Conservation (phyloP, 805 yeast genomes). For the Middelhovenomyces tepae region DNA sequence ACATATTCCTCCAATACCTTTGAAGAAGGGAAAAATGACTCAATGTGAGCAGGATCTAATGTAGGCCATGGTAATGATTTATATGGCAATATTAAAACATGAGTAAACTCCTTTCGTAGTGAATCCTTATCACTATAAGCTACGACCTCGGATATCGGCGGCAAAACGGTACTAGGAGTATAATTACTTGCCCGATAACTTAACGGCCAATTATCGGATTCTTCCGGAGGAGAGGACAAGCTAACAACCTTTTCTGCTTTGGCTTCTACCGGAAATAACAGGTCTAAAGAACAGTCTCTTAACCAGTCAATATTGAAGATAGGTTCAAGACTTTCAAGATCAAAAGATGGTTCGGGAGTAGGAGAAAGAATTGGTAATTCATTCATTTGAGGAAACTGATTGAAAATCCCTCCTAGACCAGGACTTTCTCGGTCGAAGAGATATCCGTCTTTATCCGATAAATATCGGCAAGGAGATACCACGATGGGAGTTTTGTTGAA, state of each 20-base stretch:
- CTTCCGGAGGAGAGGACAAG: constrained; percentile 3
- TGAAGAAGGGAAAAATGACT: constrained; percentile 13
- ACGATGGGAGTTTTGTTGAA: no score
- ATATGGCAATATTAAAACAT: constrained; percentile 6
- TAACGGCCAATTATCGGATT: constrained; percentile 7
- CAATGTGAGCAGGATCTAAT: constrained; percentile 3
- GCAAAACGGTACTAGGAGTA: constrained; percentile 6
- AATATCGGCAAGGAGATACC: no score
- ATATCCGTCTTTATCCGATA: no score
- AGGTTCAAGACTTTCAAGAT: no score
- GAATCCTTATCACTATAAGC: constrained; percentile 1
- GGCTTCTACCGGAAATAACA: not conserved
- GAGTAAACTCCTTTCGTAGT: constrained; percentile 7
- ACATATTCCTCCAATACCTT: constrained; percentile 14
- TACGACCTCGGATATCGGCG: constrained; percentile 6
- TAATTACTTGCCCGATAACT: constrained; percentile 3
- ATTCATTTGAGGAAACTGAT: no score
- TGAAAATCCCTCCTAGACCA: no score
- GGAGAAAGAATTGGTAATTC: no score
- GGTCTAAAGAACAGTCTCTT: constrained; percentile 5
- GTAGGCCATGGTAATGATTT: constrained; percentile 3
- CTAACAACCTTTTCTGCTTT: not conserved
- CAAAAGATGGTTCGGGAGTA: no score
- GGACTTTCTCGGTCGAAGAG: no score
- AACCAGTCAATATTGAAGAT: constrained; percentile 7